These are phyloP conservation scores for Lactarius hatsudake DNA, from an alignment of 768 basidiomycete species.

Conservation along the genomic window DNA sequence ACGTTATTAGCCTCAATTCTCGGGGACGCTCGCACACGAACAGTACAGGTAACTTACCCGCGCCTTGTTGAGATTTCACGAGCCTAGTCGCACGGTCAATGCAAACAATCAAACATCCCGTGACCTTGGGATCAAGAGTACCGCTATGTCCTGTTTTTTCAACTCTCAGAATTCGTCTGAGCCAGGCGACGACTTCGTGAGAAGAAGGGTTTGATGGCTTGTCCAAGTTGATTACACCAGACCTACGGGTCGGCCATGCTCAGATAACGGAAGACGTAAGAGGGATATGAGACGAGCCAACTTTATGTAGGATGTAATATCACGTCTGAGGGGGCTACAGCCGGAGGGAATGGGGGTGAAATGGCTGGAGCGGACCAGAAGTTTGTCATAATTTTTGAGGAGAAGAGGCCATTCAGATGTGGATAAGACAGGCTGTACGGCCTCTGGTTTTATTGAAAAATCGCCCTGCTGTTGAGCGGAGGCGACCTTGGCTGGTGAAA, in stretches of 20 bases:
- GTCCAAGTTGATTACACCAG: constrained; percentile 98
- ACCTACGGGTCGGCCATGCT: constrained; percentile 46
- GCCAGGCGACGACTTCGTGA: constrained; percentile 99
- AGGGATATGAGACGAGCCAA: constrained; percentile 34
- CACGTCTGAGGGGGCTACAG: constrained; percentile 92
- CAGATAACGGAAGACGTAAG: neutral
- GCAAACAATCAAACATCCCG: constrained; percentile 97
- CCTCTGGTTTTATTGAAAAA: constrained; percentile 80
- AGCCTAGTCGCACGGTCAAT: constrained; percentile 97
- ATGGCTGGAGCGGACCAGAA: constrained; percentile 91
- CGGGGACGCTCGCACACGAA: too few relatives aligned
- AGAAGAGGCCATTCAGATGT: constrained; percentile 98
- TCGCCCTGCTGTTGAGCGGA: constrained; percentile 73
- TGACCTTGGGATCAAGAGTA: constrained; percentile 98
- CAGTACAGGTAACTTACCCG: constrained; percentile 54
- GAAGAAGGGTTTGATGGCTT: constrained; percentile 99
- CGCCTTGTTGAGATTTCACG: constrained; percentile 98
- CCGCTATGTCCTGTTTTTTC: constrained; percentile 99
- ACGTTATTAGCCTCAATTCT: neutral
- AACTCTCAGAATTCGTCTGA: constrained; percentile 91
- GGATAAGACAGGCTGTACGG: constrained; percentile 70
- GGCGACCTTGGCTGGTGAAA: constrained; percentile 67
- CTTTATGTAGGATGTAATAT: constrained; percentile 90
- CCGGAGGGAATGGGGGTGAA: constrained; percentile 97
- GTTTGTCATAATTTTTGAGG: constrained; percentile 98